Conservation (phyloP, 495 filamentous ascomycete species). For the Venustampulla echinocandica region DNA sequence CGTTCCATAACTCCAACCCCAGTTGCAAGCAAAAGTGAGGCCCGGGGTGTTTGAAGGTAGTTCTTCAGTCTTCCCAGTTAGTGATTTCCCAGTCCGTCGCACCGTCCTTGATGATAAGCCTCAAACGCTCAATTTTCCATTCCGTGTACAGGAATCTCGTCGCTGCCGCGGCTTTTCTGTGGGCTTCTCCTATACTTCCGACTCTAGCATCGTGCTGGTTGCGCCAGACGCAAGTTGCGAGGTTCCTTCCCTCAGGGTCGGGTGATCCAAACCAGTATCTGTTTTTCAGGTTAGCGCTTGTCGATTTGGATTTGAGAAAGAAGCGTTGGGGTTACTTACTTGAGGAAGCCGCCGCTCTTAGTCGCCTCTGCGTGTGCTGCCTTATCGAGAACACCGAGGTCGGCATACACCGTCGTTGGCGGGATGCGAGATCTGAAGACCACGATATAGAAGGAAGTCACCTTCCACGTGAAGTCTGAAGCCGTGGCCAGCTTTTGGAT, state of each 20-base stretch:
- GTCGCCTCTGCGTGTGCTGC: constrained; percentile 70
- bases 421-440: constrained; percentile 67
- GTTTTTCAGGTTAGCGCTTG: constrained; percentile 21
- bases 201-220: constrained; percentile 57
- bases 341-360: constrained; percentile 71
- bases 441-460: constrained; percentile 68
- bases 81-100: constrained; percentile 49
- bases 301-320: constrained; percentile 17
- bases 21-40: too few species aligned
- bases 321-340: constrained; percentile 41
- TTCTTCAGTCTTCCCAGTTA: constrained; percentile 40
- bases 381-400: constrained; percentile 60
- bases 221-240: constrained; percentile 75
- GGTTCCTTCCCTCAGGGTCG: constrained; percentile 53
- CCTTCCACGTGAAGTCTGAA: constrained; percentile 49
- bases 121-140: constrained; percentile 57
- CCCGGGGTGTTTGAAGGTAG: too few species aligned
- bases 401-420: constrained; percentile 47
- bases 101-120: constrained; percentile 48
- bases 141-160: constrained; percentile 44
- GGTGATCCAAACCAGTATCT: constrained; percentile 74
- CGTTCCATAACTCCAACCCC: too few species aligned
- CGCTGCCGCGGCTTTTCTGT: constrained; percentile 42
- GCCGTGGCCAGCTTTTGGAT: constrained; percentile 38
- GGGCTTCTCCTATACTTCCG: constrained; percentile 53